Percentiles rank a stretch among this genome's conserved stretches.
Conservation (phyloP, 306 rosid species). For the Cajanus cajan region DNA sequence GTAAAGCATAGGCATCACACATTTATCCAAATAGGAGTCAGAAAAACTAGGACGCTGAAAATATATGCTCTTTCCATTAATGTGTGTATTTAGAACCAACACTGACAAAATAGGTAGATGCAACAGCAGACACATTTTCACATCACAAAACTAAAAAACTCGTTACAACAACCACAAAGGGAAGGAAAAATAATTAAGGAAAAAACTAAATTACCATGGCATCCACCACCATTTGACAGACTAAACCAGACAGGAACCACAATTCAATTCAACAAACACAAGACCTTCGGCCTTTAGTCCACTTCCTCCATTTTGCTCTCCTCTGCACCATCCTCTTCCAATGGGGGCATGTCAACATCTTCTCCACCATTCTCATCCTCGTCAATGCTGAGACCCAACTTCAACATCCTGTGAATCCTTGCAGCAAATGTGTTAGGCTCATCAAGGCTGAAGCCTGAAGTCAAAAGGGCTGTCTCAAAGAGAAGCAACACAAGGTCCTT, state of each 20-base stretch:
- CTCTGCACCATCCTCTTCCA: conserved; percentile 64
- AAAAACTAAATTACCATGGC: neutral
- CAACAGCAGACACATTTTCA: neutral
- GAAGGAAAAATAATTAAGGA: no score
- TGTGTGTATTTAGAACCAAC: neutral
- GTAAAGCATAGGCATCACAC: no score
- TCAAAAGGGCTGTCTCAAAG: conserved; percentile 60
- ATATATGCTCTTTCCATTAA: neutral
- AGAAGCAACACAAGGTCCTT: conserved; percentile 68
- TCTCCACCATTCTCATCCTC: conserved; percentile 51
- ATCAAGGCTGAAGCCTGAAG: conserved; percentile 75
- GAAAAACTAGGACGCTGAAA: neutral
- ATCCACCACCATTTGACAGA: neutral
- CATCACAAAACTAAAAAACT: neutral
- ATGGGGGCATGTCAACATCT: conserved; percentile 61
- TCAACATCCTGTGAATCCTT: conserved; percentile 74
- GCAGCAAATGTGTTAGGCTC: conserved; percentile 67
- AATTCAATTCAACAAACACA: neutral
- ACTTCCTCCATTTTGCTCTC: conserved; percentile 88
- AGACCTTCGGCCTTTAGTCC: conserved; percentile 27
- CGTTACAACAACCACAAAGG: accelerated
- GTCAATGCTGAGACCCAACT: conserved; percentile 63
- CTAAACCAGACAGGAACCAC: neutral
- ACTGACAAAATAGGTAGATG: neutral
- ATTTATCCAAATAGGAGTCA: neutral